Evolutionary conservation across 1,284 basidiomycete genomes (phyloP), one percentile per base, ranked within the genome.

Genomic region (Anthracocystis panici-leucophaei): DNA sequence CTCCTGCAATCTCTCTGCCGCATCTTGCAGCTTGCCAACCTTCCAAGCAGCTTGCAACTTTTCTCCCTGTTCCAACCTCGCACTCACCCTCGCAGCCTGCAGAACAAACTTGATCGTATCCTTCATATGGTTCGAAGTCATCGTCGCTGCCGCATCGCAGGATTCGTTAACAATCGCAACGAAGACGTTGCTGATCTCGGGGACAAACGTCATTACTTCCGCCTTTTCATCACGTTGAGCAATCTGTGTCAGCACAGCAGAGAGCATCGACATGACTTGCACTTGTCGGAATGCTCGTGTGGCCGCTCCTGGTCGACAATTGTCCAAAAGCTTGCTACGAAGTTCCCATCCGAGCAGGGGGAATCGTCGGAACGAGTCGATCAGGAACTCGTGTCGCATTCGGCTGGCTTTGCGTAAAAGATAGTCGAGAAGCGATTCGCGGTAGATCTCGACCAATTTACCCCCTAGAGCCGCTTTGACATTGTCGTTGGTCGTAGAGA

Each of bases 371-470:
- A 93, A 88, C 79, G 93, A 92, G 57, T 94, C 92, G 59, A 90
- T 88, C 86, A 98, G 90, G 87, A 97, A 95, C 41, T 86, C 86
- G 1, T 89, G 86, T 76, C 92, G 92, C 50, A 97, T 87, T 38
- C 89, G 88, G 5, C 93, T 94, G 46, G 90, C 89, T 86, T 96
- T 97, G 65, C 93, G 89, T 10, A 89, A 90, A 63, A 92, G 87
- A 83, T 93, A 97, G 86, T 95, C 93, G 18, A 87, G 81, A 23
- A 96, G 85, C 0, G 93, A 94, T 65, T 87, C 87, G 46, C 88
- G 88, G 84, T 97, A 96, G 9, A 88, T 85, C 25, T 87, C 84
- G 2, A 90, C 72, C 8, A 91, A 70, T 87, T 9, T 86, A n/a
- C 49, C 69, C 2, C 29, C 55, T 11, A 70, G 48, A 0, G 64